Conservation (phyloP, 345 rosid species). For the Brassica carinata region DNA sequence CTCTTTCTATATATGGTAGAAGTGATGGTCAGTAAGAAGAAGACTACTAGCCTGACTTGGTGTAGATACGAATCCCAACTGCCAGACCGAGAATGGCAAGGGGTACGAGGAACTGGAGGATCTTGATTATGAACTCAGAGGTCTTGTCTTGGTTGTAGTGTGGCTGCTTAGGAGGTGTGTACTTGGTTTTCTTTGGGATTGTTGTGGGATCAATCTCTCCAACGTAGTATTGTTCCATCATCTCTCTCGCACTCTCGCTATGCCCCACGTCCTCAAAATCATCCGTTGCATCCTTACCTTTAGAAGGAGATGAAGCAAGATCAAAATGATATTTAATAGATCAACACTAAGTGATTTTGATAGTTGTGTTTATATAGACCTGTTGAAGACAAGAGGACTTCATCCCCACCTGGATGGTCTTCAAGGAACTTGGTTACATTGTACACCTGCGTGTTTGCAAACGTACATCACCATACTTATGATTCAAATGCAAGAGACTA, state of each 20-base stretch:
- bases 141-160: conserved; percentile 83
- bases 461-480: neutral
- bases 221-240: conserved; percentile 62
- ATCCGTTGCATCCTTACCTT: conserved; percentile 80
- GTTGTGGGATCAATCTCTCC: conserved; percentile 68
- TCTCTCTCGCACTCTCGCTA: conserved; percentile 58
- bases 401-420: conserved; percentile 66
- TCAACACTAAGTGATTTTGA: neutral
- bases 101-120: conserved; percentile 79
- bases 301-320: neutral
- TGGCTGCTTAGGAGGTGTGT: conserved; percentile 73
- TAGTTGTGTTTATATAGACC: conserved; percentile 35
- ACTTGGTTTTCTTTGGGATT: conserved; percentile 54
- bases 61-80: conserved; percentile 63
- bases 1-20: conserved; percentile 14
- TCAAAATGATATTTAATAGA: neutral
- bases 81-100: conserved; percentile 81
- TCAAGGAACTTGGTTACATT: conserved; percentile 57
- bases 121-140: conserved; percentile 71
- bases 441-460: conserved; percentile 44
- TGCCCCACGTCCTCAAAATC: conserved; percentile 77
- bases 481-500: neutral
- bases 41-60: conserved; percentile 50
- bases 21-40: conserved; percentile 18
- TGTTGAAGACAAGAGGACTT: conserved; percentile 53